A percentile compares a stretch with the other conserved stretches of the same genome.
Conservation (phyloP, 1,139 yeast genomes). For the Hemisphaericaspora lyxosophila region DNA sequence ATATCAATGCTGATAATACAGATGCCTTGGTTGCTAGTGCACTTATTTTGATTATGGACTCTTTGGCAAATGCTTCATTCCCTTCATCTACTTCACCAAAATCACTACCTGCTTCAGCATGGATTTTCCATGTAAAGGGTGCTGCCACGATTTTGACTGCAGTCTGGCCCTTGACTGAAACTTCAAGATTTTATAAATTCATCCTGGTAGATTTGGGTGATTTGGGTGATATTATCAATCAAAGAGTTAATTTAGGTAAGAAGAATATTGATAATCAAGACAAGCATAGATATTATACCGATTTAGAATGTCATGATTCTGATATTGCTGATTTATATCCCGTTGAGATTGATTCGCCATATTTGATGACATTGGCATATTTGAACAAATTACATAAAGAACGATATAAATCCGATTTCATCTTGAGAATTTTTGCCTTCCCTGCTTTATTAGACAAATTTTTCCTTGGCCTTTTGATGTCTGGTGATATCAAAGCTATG, state of each 20-base stretch:
- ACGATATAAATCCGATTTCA: constrained; percentile 80
- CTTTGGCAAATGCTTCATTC: constrained; percentile 86
- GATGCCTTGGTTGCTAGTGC: constrained; percentile 95
- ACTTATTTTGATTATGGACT: constrained; percentile 83
- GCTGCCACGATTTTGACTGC: constrained; percentile 94
- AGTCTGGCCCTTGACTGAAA: constrained; percentile 87
- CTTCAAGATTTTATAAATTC: constrained; percentile 69
- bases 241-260: constrained; percentile 29
- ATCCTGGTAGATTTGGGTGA: constrained; percentile 81
- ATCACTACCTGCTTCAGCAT: constrained; percentile 85
- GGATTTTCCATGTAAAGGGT: constrained; percentile 96
- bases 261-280: constrained; percentile 12
- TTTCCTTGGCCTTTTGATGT: constrained; percentile 71
- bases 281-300: constrained; percentile 45
- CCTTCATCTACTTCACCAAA: constrained; percentile 62
- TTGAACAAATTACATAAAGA: constrained; percentile 82
- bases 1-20: constrained; percentile 79
- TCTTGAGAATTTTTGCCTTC: constrained; percentile 84
- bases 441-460: constrained; percentile 86
- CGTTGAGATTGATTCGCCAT: constrained; percentile 78
- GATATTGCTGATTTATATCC: constrained; percentile 86
- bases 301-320: constrained; percentile 80
- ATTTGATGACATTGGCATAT: constrained; percentile 80
- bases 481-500: constrained; percentile 85
- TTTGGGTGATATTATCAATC: constrained; percentile 74